These are phyloP conservation scores for sweet orange (Citrus sinensis) DNA, from an alignment of 345 rosid genomes.

Conservation along the genomic window DNA sequence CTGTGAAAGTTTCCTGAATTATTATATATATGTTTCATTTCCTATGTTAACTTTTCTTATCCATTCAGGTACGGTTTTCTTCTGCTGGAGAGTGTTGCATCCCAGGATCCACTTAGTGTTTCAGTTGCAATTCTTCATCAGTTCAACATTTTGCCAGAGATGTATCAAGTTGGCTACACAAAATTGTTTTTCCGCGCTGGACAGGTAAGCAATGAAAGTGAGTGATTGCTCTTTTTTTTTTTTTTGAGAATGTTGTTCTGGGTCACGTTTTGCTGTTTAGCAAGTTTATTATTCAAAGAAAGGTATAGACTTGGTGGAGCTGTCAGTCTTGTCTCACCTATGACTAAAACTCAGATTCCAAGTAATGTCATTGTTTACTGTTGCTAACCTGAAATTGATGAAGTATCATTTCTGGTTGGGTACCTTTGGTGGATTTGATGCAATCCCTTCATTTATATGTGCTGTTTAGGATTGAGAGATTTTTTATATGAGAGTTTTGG, in stretches of 20 bases:
- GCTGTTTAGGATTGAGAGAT: not conserved
- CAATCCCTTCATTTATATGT: not conserved
- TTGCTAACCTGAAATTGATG: not conserved
- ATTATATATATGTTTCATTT: not conserved
- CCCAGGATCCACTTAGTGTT: constrained; percentile 90
- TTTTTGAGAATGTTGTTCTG: not conserved
- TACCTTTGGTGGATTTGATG: not conserved
- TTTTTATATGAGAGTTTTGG: not conserved
- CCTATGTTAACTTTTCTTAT: not conserved
- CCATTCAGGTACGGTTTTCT: constrained; percentile 88
- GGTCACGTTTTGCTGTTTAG: not conserved
- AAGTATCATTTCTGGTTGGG: not conserved
- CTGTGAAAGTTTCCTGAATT: not conserved
- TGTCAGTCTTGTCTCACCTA: not conserved
- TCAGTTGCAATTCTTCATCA: constrained; percentile 99
- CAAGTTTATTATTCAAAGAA: not conserved
- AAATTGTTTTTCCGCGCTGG: constrained; percentile 95
- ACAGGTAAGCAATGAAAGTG: constrained; percentile 53
- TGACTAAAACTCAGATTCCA: not conserved
- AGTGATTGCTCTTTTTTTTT: not conserved
- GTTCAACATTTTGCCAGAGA: constrained; percentile 91
- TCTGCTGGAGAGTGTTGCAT: constrained; percentile 68
- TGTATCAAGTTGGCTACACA: constrained; percentile 99
- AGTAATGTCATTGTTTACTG: not conserved
- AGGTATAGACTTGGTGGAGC: not conserved